Percentiles rank a stretch among this genome's conserved stretches.
Conservation (phyloP, 177 flowering plant species). For the Telopea speciosissima region DNA sequence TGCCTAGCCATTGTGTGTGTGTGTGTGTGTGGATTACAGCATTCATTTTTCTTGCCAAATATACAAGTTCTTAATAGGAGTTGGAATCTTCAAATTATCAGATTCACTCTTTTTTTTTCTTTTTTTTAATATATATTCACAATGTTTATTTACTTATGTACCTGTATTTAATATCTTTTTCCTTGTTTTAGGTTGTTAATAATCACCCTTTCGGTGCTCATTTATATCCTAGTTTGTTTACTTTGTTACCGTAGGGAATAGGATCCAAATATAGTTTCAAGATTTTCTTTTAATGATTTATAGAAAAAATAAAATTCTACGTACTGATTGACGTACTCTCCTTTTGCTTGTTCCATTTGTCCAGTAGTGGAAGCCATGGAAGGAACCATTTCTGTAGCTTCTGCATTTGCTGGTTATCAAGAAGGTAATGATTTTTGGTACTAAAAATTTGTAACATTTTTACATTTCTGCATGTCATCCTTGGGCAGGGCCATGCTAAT, state of each 20-base stretch:
- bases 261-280: neutral
- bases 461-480: conserved; percentile 93
- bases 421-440: conserved; percentile 43
- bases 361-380: conserved; percentile 74
- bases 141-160: too few relatives aligned
- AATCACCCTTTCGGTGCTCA: neutral
- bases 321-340: conserved; percentile 1
- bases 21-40: neutral
- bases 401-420: conserved; percentile 78
- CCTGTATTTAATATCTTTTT: too few relatives aligned
- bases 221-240: too few relatives aligned
- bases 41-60: neutral
- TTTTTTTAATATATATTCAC: neutral
- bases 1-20: neutral
- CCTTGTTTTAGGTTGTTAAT: neutral
- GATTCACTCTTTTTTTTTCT: too few relatives aligned
- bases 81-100: too few relatives aligned
- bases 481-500: conserved; percentile 96
- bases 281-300: neutral
- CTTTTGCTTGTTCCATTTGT: conserved; percentile 6
- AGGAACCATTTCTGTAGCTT: conserved; percentile 79
- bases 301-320: neutral
- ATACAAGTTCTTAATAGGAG: too few relatives aligned
- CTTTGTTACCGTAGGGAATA: neutral
- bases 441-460: conserved; percentile 67